Conservation (phyloP, 768 basidiomycete genomes). For the Rhodocollybia butyracea region DNA sequence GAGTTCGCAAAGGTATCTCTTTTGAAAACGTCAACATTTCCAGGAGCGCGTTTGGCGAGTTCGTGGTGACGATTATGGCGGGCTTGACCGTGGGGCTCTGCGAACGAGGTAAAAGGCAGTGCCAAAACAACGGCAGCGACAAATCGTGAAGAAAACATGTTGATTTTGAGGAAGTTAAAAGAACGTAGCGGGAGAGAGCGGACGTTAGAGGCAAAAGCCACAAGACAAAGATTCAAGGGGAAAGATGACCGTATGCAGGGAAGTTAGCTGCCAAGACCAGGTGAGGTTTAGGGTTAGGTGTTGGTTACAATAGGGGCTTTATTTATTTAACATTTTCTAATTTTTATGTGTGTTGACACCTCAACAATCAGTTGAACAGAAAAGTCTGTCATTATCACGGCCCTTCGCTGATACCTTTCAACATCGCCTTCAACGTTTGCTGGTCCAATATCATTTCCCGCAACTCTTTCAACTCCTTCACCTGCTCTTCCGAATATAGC, state of each 20-base stretch:
- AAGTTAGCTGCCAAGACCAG: background rate
- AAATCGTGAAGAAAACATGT: background rate
- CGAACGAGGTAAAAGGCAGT: conserved; percentile 1
- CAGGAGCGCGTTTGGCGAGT: conserved; percentile 4
- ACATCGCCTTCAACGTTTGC: conserved; percentile 12
- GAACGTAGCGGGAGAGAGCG: background rate
- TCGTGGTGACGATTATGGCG: background rate
- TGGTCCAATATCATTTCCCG: conserved; percentile 8
- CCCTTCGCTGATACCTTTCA: conserved; percentile 11
- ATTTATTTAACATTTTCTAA: background rate
- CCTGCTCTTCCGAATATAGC: conserved; percentile 21
- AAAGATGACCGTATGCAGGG: too few species aligned
- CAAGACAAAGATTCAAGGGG: background rate
- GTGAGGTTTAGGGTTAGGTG: background rate
- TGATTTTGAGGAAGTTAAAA: background rate
- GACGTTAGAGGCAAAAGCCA: background rate
- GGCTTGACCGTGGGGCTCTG: background rate
- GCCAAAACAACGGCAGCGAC: background rate
- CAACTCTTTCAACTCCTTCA: conserved; percentile 35
- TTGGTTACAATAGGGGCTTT: background rate
- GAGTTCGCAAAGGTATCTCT: background rate
- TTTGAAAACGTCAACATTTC: background rate
- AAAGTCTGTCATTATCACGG: background rate
- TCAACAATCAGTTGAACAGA: background rate
- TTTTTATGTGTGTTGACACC: background rate